Evolutionary conservation across 331 rosid species (phyloP).

Genomic region (Cydonia oblonga): DNA sequence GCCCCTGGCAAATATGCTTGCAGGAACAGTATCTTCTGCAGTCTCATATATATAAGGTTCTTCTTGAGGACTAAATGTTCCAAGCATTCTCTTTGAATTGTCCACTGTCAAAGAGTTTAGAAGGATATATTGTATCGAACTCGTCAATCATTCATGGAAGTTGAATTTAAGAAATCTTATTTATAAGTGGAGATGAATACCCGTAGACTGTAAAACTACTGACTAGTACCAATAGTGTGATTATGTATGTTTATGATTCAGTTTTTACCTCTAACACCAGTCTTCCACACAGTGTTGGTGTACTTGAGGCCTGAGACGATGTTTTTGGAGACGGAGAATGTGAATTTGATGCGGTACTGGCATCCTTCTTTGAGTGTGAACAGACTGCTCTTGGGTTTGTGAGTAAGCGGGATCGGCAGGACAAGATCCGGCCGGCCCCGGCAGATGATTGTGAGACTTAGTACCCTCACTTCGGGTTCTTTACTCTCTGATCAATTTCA

Average conservation of each 20-base stretch:
- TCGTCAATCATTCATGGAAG: no score
- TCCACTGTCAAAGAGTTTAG: conserved; percentile 35
- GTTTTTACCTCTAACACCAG: conserved; percentile 56
- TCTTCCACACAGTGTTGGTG: conserved; percentile 61
- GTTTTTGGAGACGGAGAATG: conserved; percentile 53
- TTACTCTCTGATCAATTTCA: conserved; percentile 37
- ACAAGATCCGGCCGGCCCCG: conserved; percentile 41
- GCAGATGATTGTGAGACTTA: conserved; percentile 41
- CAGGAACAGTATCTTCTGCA: conserved; percentile 70
- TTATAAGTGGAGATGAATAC: no score
- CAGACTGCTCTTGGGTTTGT: conserved; percentile 41
- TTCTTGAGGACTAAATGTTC: conserved; percentile 64
- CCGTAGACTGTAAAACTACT: no score
- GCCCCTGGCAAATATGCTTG: conserved; percentile 72
- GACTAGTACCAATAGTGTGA: neutral
- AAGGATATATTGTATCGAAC: no score
- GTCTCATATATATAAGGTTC: conserved; percentile 54
- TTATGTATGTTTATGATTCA: neutral
- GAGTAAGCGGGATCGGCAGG: conserved; percentile 46
- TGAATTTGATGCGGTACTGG: conserved; percentile 41
- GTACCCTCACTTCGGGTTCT: conserved; percentile 65
- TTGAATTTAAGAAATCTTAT: no score
- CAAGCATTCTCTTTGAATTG: conserved; percentile 53
- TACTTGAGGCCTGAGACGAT: conserved; percentile 74
- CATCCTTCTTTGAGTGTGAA: conserved; percentile 68